Evolutionary conservation across 352 stramenopile genomes (phyloP), one percentile per base, ranked within the genome.

Genomic region (Phytopythium litorale): DNA sequence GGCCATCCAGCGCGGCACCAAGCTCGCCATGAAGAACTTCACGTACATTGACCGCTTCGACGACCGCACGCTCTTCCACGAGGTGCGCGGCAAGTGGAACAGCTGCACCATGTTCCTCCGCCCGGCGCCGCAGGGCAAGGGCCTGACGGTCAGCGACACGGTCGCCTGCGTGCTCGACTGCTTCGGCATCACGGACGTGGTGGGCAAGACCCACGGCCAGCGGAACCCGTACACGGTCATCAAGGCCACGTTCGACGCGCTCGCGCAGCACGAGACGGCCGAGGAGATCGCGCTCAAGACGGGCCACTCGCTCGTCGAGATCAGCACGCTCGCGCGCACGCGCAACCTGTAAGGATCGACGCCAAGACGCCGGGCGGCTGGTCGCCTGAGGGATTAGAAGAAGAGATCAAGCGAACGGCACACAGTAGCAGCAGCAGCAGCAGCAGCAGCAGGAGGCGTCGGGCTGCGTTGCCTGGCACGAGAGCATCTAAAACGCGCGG

Each of bases 1-100:
- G 38, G 94, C 96, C 37, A 91, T 98, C 25, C 64, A 91, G 48
- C 85, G 92, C 53, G 96, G 92, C 55, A 94, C 75, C 53, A 89
- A 94, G 63, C 84, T 94, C 55, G 93, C 89, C 62, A 95, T 97
- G 67, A 93, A 95, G 65, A 96, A 96, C 67, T 96, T 98, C 56
- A 97, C 96, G 63, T 98, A 97, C 79, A 84, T 98, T 40, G 94
- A 98, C 75, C 89, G 94, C 58, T 98, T 98, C 72, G 80, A 97
- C 60, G 79, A 96, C 62, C 76, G 78, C 56, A 95, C 88, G 56
- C 76, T 99, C 45, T 97, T 84, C 64, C 84, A 97, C 65, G 94
- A 98, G 69, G 78, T 98, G 64, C 80, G 81, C 28, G 96, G 96
- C 67, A 97, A 96, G 72, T 97, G 97, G 82, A 99, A 99, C 79